Evolutionary conservation across 2,329 filamentous ascomycete species (phyloP), one percentile per base, ranked within the genome.

Genomic region (Colletotrichum kahawae): DNA sequence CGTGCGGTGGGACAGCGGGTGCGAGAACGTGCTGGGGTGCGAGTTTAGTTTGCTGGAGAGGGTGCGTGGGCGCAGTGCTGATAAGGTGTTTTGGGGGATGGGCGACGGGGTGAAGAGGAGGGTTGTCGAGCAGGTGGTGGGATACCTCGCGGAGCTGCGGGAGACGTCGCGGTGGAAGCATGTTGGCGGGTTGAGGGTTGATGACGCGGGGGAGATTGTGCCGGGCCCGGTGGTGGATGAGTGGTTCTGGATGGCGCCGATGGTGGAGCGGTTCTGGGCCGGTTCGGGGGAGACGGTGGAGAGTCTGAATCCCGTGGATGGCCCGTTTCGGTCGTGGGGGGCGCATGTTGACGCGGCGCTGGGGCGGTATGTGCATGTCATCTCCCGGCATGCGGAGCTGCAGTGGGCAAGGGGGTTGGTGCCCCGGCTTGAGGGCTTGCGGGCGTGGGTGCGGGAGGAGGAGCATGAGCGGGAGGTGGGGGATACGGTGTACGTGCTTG

Each of bases 21-120:
- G 59, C 10, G 69, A 80, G 6, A 87, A 85, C 33, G 77, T 81
- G 21, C 78, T 86, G n/a, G 84, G 83, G 0, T 84, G 82, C 34
- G 84, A 86, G 78, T 87, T 84, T 82, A 85, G 86, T 7, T 66
- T 86, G 14, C 83, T 86, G 81, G 78, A 81, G 10, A 74, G 77
- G n/a, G 71, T 84, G 62, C 67, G 64, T 1, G 83, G 82, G 0
- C 76, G 51, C 13, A 76, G 80, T 10, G 78, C 76, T 1, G 66
- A 79, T 77, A 63, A 75, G 67, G 57, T 76, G 43, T 77, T 78
- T 76, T 79, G 82, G 12, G 80, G 71, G 13, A 80, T 87, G 75
- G 51, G 80, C 0, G 78, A 81, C 75, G 73, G 67, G 7, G 75
- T 79, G 7, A 86, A 86, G 75, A 78, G 78, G 57, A 73, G 66